Evolutionary conservation across 306 rosid species (phyloP).

Genomic region (Canavalia gladiata): DNA sequence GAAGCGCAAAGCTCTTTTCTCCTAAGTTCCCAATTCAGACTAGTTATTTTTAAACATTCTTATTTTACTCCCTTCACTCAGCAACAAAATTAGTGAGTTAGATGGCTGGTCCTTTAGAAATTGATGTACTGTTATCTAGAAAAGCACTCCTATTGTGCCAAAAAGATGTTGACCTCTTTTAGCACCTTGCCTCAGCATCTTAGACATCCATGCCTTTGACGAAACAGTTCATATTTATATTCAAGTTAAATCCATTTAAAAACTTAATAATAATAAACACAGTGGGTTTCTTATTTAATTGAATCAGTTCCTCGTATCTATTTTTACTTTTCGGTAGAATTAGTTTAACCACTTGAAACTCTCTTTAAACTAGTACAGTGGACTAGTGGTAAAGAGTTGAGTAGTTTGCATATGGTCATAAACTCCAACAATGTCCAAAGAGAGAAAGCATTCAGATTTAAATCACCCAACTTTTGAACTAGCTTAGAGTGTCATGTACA

Average conservation of each 20-base stretch:
- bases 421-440: neutral
- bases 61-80: neutral
- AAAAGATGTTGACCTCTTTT: neutral
- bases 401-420: neutral
- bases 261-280: neutral
- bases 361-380: neutral
- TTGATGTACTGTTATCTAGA: neutral
- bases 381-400: neutral
- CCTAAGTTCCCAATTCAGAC: neutral
- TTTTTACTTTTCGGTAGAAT: neutral
- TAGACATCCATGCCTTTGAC: neutral
- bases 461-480: neutral
- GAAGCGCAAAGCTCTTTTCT: neutral
- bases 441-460: neutral
- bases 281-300: neutral
- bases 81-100: neutral
- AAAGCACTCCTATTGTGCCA: neutral
- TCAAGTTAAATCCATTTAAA: slow-evolving; percentile 24
- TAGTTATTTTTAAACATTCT: neutral
- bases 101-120: too few relatives aligned
- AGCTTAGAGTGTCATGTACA: too few relatives aligned
- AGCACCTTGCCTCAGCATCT: neutral
- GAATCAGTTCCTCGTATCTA: neutral
- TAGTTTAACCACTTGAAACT: slow-evolving; percentile 7
- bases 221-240: neutral